Conservation (phyloP, 2,329 filamentous ascomycete species). For the Scedosporium boydii region DNA sequence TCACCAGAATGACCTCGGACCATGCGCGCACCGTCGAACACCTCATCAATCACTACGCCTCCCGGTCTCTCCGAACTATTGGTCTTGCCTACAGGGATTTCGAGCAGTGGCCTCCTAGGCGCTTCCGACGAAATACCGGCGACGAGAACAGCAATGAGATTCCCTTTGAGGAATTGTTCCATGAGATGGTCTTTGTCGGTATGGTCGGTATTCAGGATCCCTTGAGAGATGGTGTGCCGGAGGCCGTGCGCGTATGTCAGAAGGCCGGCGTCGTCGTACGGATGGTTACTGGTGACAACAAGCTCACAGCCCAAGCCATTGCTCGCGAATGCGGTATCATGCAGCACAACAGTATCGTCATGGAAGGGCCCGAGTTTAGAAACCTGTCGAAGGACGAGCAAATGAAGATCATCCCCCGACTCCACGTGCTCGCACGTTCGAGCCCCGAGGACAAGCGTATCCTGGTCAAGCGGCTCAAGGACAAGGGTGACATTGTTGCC, state of each 20-base stretch:
- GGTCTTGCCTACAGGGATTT: conserved; percentile 79
- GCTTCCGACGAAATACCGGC: conserved; percentile 31
- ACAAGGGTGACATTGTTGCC: conserved; percentile 66
- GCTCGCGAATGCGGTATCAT: conserved; percentile 71
- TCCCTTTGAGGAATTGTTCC: conserved; percentile 58
- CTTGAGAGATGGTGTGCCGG: conserved; percentile 62
- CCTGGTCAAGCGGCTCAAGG: conserved; percentile 61
- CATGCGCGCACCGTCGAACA: conserved; percentile 49
- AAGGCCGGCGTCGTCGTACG: conserved; percentile 69
- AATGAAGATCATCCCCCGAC: conserved; percentile 55
- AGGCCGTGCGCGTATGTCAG: conserved; percentile 65
- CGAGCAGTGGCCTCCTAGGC: conserved; percentile 69
- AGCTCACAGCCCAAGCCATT: conserved; percentile 69
- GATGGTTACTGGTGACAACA: conserved; percentile 82
- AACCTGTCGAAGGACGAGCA: conserved; percentile 59
- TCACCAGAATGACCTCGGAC: conserved; percentile 36
- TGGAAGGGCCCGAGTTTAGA: conserved; percentile 72
- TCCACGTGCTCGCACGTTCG: conserved; percentile 65
- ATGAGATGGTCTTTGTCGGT: conserved; percentile 57
- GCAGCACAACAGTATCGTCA: conserved; percentile 55
- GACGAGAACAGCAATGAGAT: conserved; percentile 49
- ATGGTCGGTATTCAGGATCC: conserved; percentile 78
- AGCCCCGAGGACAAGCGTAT: conserved; percentile 71
- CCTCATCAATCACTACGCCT: conserved; percentile 70
- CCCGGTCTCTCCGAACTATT: conserved; percentile 73